Base-by-base conservation (phyloP, 345 rosid genomes). In the Mangifera indica region DNA sequence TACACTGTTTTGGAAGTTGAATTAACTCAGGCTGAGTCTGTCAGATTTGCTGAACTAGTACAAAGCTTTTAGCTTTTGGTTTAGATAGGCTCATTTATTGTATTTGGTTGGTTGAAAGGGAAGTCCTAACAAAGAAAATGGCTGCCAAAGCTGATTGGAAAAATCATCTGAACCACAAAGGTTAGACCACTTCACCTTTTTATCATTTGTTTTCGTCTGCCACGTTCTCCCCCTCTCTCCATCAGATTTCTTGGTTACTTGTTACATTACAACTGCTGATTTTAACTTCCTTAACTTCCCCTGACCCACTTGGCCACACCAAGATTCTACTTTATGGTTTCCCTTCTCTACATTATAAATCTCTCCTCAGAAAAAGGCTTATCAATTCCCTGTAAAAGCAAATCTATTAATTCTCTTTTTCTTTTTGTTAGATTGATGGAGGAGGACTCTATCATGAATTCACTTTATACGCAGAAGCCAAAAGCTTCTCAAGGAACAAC, bases 221-320 rank as follows among this genome's bases (percentile, higher is more conserved):
- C 84, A 77, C 84, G 81, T 78, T 76, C 81, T 81, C 37, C 70
- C 24, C 17, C 45, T 44, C 17, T 63, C 53, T 64, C 40, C 15
- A 14, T 64, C 55, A 14, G 32, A 3, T 34, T 22, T 24, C 25
- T 17, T 53, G 74, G 4, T 70, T 64, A 75, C 68, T 65, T 42
- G 77, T 64, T 66, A 82, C n/a, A n/a, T n/a, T n/a, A n/a, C 83
- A 79, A 81, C 85, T 59, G 87, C 84, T 77, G 73, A 44, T 75
- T 78, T 85, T 76, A 81, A 79, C 82, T 68, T 74, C 86, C 84
- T 66, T 82, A 64, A 84, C 81, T 21, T 69, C 69, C 74, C 67
- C 37, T 51, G 76, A 79, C 63, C 82, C 81, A 74, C 74, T 13
- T 20, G 56, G 60, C 74, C 69, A 56, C 80, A 42, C 82, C 74